phyloP scores from a whole-genome alignment of 2,329 filamentous ascomycete species.

The Ustilaginoidea virens region DNA sequence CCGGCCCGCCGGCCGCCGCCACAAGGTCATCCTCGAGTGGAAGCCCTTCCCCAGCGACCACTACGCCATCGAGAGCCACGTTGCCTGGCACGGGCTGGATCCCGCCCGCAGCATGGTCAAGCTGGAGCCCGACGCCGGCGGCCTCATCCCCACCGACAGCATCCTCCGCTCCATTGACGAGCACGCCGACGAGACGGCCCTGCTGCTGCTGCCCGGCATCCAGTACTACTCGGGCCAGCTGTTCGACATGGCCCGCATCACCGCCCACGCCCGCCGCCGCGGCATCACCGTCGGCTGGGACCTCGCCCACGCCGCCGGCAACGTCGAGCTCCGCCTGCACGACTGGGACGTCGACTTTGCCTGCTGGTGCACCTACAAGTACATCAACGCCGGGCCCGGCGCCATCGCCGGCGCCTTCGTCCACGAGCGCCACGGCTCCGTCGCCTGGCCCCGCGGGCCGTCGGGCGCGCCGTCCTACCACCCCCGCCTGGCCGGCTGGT shows the following conservation, averaged over 20 bases:
- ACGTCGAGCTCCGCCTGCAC: slow-evolving; percentile 64
- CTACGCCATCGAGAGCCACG: slow-evolving; percentile 74
- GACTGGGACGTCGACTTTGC: slow-evolving; percentile 89
- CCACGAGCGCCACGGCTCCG: slow-evolving; percentile 54
- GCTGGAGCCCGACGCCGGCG: slow-evolving; percentile 45
- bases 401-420: slow-evolving; percentile 70
- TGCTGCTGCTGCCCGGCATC: slow-evolving; percentile 72
- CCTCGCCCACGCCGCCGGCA: slow-evolving; percentile 73
- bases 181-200: slow-evolving; percentile 55
- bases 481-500: slow-evolving; percentile 68
- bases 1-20: slow-evolving; percentile 43
- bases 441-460: slow-evolving; percentile 25
- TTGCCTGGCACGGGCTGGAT: slow-evolving; percentile 52
- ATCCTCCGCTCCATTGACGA: slow-evolving; percentile 60
- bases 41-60: slow-evolving; percentile 81
- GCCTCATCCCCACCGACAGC: slow-evolving; percentile 53
- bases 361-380: slow-evolving; percentile 90
- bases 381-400: slow-evolving; percentile 75
- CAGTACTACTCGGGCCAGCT: slow-evolving; percentile 88
- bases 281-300: slow-evolving; percentile 75
- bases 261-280: slow-evolving; percentile 53
- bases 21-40: slow-evolving; percentile 79
- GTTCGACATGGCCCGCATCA: slow-evolving; percentile 71
- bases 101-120: slow-evolving; percentile 56
- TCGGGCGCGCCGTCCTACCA: slow-evolving; percentile 28